A percentile compares a stretch with the other conserved stretches of the same genome.
These are phyloP conservation scores for Coemansia sp. DNA, from an alignment of 192 early-diverging fungal genomes.

Conservation along the genomic window DNA sequence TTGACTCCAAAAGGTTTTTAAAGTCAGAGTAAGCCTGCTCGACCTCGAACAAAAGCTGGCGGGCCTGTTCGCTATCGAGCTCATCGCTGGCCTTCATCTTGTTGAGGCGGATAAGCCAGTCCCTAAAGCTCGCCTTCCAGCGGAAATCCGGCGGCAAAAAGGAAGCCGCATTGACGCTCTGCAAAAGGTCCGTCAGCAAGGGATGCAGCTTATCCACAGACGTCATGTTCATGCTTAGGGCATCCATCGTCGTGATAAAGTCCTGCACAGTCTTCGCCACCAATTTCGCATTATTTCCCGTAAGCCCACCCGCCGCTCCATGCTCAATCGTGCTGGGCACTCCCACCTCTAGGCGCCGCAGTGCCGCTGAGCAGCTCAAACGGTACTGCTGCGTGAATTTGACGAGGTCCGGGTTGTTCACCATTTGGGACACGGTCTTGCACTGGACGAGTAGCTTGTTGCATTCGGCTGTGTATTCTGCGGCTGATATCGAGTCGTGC, in stretches of 20 bases:
- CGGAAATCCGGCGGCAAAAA: constrained; percentile 76
- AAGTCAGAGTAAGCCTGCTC: constrained; percentile 73
- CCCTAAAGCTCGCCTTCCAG: constrained; percentile 76
- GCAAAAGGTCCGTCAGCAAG: constrained; percentile 79
- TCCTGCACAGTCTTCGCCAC: constrained; percentile 77
- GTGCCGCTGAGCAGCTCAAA: constrained; percentile 84
- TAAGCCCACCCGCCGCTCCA: constrained; percentile 47
- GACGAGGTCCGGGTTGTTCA: constrained; percentile 58
- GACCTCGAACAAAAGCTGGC: constrained; percentile 93
- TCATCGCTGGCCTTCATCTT: constrained; percentile 92
- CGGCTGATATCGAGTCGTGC: constrained; percentile 75
- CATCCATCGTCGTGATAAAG: constrained; percentile 94
- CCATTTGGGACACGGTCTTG: constrained; percentile 67
- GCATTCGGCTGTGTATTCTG: constrained; percentile 92
- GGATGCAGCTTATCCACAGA: constrained; percentile 94
- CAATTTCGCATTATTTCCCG: constrained; percentile 68
- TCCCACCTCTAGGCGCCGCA: constrained; percentile 87
- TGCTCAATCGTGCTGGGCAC: constrained; percentile 96
- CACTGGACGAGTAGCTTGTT: constrained; percentile 88
- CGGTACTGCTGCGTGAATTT: constrained; percentile 37
- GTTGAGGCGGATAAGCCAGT: constrained; percentile 90
- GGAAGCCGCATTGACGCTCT: constrained; percentile 80
- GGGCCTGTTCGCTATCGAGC: constrained; percentile 77
- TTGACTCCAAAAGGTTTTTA: constrained; percentile 50
- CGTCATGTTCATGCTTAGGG: constrained; percentile 74